Evolutionary conservation across 139 green algal genomes (phyloP).

Genomic region (Picochlorum sp.): DNA sequence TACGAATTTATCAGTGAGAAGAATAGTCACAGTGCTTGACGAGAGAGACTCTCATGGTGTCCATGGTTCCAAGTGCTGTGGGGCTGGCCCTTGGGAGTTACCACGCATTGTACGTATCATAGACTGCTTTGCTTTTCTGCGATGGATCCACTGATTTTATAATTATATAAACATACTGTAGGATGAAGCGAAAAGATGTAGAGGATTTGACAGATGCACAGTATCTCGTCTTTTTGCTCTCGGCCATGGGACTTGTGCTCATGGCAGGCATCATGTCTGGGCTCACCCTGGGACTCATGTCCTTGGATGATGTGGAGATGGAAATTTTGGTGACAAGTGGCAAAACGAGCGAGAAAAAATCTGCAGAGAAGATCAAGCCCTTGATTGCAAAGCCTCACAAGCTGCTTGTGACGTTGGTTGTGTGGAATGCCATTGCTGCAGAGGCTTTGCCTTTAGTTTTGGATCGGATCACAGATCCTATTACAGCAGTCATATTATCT

Average conservation of each 20-base stretch:
- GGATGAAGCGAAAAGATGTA: not conserved
- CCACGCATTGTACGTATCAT: not conserved
- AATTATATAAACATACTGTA: not conserved
- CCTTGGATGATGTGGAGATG: constrained; percentile 47
- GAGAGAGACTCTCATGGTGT: no score
- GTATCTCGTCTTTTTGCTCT: constrained; percentile 18
- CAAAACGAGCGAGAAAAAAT: constrained; percentile 21
- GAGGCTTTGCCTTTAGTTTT: constrained; percentile 63
- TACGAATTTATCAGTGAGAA: no score
- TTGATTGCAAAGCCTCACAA: constrained; percentile 39
- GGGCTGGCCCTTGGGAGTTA: not conserved
- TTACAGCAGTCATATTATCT: constrained; percentile 41
- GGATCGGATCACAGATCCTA: constrained; percentile 51
- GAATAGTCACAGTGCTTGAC: no score
- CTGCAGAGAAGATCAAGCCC: constrained; percentile 29
- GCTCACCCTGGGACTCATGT: constrained; percentile 62
- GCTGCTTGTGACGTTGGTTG: constrained; percentile 53
- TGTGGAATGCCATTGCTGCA: constrained; percentile 46
- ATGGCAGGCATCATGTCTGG: constrained; percentile 60
- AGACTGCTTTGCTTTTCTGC: not conserved
- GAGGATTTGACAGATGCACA: constrained; percentile 2
- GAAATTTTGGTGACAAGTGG: constrained; percentile 43
- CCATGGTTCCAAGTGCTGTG: not conserved
- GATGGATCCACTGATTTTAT: not conserved
- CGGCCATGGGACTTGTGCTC: constrained; percentile 22